phyloP scores from a whole-genome alignment of 73 alveolate genomes.

The Blepharisma japonicum region DNA sequence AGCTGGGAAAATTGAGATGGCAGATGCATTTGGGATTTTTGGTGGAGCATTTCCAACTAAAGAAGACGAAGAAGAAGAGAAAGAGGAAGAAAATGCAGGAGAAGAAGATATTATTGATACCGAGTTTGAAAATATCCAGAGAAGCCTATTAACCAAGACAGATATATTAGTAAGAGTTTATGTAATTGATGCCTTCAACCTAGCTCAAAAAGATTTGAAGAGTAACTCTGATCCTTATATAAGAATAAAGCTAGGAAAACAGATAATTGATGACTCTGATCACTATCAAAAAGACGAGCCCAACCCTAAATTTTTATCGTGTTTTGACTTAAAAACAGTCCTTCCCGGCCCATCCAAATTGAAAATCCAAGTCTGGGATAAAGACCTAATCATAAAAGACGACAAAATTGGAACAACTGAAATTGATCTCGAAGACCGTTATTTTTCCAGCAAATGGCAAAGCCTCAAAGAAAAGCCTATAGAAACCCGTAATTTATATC shows the following conservation, averaged over 20 bases:
- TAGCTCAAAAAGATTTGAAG: slow-evolving; percentile 78
- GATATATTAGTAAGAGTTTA: slow-evolving; percentile 73
- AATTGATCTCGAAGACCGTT: slow-evolving; percentile 97
- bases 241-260: slow-evolving; percentile 58
- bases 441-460: slow-evolving; percentile 88
- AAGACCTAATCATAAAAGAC: slow-evolving; percentile 79
- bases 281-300: slow-evolving; percentile 61
- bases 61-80: neutral
- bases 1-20: too few species aligned
- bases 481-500: slow-evolving; percentile 82
- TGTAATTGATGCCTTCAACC: slow-evolving; percentile 66
- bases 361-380: slow-evolving; percentile 75
- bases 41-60: too few species aligned
- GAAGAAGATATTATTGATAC: slow-evolving; percentile 73
- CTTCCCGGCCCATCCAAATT: slow-evolving; percentile 88
- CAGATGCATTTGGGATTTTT: too few species aligned
- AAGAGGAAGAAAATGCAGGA: neutral
- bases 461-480: slow-evolving; percentile 86
- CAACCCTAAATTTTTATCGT: slow-evolving; percentile 71
- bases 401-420: slow-evolving; percentile 82
- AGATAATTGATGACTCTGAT: slow-evolving; percentile 66
- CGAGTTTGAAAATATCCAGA: slow-evolving; percentile 41
- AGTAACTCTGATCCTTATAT: slow-evolving; percentile 86
- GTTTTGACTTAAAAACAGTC: slow-evolving; percentile 67
- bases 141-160: slow-evolving; percentile 44